Percentiles rank a stretch among this genome's conserved stretches.
Evolutionary conservation across 352 stramenopile species (phyloP).

Genomic region (Pythium scleroteichum): DNA sequence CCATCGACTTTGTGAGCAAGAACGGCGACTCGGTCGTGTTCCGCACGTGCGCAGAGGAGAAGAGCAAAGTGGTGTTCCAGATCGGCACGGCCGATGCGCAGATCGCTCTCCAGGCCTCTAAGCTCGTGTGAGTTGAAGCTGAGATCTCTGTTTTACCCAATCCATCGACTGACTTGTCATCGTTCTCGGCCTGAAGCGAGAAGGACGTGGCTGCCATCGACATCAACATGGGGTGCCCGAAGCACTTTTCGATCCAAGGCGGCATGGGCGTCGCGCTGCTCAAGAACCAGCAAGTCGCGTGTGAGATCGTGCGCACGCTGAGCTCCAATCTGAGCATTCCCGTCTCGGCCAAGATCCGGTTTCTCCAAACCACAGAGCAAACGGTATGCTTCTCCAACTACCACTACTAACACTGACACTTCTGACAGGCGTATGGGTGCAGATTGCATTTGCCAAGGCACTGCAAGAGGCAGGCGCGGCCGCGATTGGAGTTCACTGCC

Average conservation of each 20-base stretch:
- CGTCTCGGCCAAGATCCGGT: conserved; percentile 88
- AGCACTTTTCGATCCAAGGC: conserved; percentile 92
- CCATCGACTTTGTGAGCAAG: conserved; percentile 90
- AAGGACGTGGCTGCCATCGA: conserved; percentile 90
- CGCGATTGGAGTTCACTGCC: conserved; percentile 73
- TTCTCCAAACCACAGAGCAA: conserved; percentile 59
- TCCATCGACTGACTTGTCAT: too few species aligned
- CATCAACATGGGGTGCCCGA: conserved; percentile 95
- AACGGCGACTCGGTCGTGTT: conserved; percentile 87
- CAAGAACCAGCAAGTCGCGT: conserved; percentile 85
- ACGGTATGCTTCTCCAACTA: conserved; percentile 43
- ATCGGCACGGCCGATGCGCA: conserved; percentile 84
- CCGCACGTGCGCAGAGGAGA: conserved; percentile 84
- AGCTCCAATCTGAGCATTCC: conserved; percentile 79
- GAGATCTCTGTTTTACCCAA: too few species aligned
- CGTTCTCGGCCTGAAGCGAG: too few species aligned
- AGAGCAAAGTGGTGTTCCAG: conserved; percentile 86
- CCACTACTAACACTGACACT: neutral
- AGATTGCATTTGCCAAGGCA: conserved; percentile 69
- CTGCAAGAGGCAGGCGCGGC: conserved; percentile 65
- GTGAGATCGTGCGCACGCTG: conserved; percentile 85
- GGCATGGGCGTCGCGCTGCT: conserved; percentile 92
- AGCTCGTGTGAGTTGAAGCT: conserved; percentile 62
- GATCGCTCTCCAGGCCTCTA: conserved; percentile 71
- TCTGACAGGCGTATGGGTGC: neutral